Evolutionary conservation across 2,329 filamentous ascomycete genomes (phyloP), one percentile per base, ranked within the genome.

Genomic region (Fusarium foetens): DNA sequence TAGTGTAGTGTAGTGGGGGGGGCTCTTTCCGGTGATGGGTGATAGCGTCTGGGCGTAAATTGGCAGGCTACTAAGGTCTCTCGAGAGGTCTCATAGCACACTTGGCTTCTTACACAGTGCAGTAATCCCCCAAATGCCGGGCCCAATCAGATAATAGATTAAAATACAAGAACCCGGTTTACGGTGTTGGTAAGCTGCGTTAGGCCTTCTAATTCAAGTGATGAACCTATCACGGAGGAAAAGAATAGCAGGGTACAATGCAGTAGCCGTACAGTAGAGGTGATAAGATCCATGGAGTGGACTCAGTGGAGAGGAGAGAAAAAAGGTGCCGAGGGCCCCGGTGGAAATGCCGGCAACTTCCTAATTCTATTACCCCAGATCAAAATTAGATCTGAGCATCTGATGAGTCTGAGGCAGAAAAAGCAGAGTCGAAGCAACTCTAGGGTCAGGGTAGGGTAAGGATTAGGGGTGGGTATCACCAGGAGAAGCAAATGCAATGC

Each of bases 41-140:
- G 63, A 74, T 63, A 58, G 63, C 53, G 71, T 48, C 67, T 63
- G 49, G 49, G 33, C 63, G 29, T 10, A 67, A 62, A 62, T 42
- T 62, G 54, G 54, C 39, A 38, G 58, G 52, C 27, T 52, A 49
- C 23, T 54, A n/a, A 21, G 23, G 49, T 53, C 38, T 33, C 23
- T 27, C 23, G 35, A 39, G 29, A 31, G 39, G 42, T 27, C 43
- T 33, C 33, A 21, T 49, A 54, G 58, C 25, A 31, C 48, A 35
- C 48, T 35, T 49, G 31, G 21, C 31, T 17, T 53, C 35, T 39
- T 66, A 53, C 60, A 72, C 70, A 72, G 65, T 72, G 70, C 57
- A 62, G 64, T 49, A 14, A 27, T 39, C 23, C n/a, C n/a, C 49
- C 58, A 49, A 51, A 43, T 62, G 48, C 52, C 58, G 58, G 48